Base-by-base conservation (phyloP, 2,329 filamentous ascomycete genomes). In the Simplicillium sp. region DNA sequence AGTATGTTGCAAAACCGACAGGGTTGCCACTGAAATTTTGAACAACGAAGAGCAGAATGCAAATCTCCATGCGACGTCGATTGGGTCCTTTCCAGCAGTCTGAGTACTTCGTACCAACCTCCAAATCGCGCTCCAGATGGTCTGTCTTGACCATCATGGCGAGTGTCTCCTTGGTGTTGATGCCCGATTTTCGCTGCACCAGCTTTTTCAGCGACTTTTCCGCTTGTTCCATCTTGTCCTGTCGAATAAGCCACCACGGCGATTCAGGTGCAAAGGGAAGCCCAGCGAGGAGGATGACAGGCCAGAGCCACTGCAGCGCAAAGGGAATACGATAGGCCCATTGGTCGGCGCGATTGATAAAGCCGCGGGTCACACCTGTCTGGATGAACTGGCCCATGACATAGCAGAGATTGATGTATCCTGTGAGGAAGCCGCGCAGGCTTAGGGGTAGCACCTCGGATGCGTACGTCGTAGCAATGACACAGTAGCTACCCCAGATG, bases 81-180 rank as follows among this genome's bases (percentile, higher is more conserved):
- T 72, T 61, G 7, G 58, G 53, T 12, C 61, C 61, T 17, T 57
- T 59, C 49, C 71, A 71, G 45, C 65, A 68, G 47, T 69, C 64
- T 37, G 44, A 45, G 43, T 71, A 71, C 1, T 53, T 59, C 1
- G 59, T 61, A 2, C 64, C 65, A 1, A 29, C 60, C 61, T 54
- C 52, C n/a, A 53, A 74, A 72, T 47, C 68, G 71, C 52, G 72
- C 67, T 18, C 50, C 38, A 48, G 73, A 74, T 1, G 53, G 58
- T 1, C 62, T 61, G 3, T 66, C 68, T 66, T 70, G 18, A 66
- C 58, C 11, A 60, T 46, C 44, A 70, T 67, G 43, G 67, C 52
- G 3, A 61, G 59, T 6, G 72, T 42, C 0, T 56, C 53, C 39
- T 63, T 54, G 3, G 48, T 48, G 1, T 59, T 58, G 29, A 60